Conservation (phyloP, 805 yeast species). For the Lachancea lanzarotensis region DNA sequence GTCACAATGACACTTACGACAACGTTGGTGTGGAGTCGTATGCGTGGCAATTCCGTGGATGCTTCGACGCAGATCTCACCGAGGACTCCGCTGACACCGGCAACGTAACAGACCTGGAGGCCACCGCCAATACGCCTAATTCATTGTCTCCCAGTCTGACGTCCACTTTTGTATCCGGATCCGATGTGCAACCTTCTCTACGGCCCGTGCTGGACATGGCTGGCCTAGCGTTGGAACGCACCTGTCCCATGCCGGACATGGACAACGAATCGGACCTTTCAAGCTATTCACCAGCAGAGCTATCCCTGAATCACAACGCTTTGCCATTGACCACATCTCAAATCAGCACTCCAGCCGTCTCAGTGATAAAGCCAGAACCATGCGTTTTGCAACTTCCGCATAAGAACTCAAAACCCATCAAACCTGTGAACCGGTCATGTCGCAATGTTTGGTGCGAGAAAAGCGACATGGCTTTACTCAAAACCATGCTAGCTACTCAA, state of each 20-base stretch:
- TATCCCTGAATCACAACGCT: not conserved
- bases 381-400: not conserved
- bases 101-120: not conserved
- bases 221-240: not conserved
- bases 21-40: not conserved
- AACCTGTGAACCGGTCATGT: not conserved
- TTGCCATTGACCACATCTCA: no score
- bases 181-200: not conserved
- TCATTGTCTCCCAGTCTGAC: not conserved
- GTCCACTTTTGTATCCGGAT: not conserved
- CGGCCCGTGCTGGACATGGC: not conserved
- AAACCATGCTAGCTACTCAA: conserved; percentile 1
- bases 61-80: not conserved
- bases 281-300: not conserved
- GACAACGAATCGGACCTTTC: not conserved
- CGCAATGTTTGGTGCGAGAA: conserved; percentile 5
- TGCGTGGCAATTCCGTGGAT: not conserved
- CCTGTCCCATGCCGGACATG: conserved; percentile 1
- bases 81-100: not conserved
- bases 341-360: not conserved
- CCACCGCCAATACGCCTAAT: not conserved
- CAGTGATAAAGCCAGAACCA: not conserved
- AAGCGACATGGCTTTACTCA: conserved; percentile 3
- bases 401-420: not conserved
- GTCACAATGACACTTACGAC: not conserved